Conservation (phyloP, 495 filamentous ascomycete genomes). For the Penicillium malachiteum region DNA sequence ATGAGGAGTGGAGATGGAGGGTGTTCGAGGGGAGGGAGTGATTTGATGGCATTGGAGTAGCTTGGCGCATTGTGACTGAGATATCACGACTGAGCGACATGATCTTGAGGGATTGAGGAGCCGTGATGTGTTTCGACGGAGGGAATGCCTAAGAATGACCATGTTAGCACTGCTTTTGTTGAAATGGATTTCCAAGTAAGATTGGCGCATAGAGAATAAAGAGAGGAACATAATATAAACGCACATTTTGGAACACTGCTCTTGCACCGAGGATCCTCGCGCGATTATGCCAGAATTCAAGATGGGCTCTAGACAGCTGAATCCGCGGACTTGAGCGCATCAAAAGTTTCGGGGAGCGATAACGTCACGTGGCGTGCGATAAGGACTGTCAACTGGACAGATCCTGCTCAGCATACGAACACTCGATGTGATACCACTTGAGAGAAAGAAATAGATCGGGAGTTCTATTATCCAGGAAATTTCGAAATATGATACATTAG, state of each 20-base stretch:
- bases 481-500: neutral
- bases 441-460: neutral
- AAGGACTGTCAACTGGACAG: neutral
- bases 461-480: neutral
- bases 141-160: conserved; percentile 33
- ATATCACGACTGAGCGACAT: neutral
- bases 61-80: conserved; percentile 7
- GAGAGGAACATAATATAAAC: neutral
- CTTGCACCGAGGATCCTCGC: neutral
- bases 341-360: conserved; percentile 14
- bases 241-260: conserved; percentile 1
- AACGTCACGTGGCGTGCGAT: conserved; percentile 11
- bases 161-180: conserved; percentile 9
- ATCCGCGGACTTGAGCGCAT: conserved; percentile 1
- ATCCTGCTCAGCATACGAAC: no score
- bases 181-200: neutral
- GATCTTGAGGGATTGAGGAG: conserved; percentile 32
- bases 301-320: neutral
- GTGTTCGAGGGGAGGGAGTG: neutral
- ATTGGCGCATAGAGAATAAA: neutral
- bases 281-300: neutral
- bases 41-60: neutral
- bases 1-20: conserved; percentile 11
- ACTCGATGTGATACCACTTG: no score
- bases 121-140: conserved; percentile 56